Evolutionary conservation across 768 basidiomycete genomes (phyloP).

Genomic region (Lactifluus subvellereus): DNA sequence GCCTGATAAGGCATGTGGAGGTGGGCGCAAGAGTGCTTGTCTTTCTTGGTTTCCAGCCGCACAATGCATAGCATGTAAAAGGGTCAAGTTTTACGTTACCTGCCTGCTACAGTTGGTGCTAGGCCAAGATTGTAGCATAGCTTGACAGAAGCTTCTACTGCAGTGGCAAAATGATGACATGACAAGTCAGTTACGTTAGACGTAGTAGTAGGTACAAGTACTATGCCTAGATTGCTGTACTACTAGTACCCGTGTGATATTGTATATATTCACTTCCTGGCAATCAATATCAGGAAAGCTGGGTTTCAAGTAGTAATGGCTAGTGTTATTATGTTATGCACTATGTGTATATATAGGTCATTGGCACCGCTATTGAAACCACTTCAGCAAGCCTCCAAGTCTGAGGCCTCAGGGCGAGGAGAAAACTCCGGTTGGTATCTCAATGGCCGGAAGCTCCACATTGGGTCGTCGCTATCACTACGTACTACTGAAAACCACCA

Average conservation of each 20-base stretch:
- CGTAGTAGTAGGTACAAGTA: neutral
- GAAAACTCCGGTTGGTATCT: neutral
- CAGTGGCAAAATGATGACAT: neutral
- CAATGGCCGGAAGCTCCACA: neutral
- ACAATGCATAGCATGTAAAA: neutral
- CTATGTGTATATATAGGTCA: neutral
- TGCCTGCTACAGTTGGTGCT: neutral
- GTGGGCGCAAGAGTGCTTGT: neutral
- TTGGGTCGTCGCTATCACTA: constrained; percentile 6
- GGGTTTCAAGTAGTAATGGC: neutral
- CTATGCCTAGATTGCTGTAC: neutral
- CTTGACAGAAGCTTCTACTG: constrained; percentile 6
- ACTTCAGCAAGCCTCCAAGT: too few relatives aligned
- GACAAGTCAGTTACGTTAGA: neutral
- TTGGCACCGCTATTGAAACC: too few relatives aligned
- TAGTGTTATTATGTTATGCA: neutral
- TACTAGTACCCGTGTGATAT: neutral
- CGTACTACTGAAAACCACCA: neutral
- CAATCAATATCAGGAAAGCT: neutral
- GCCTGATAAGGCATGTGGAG: neutral
- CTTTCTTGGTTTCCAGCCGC: neutral
- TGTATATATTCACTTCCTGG: neutral
- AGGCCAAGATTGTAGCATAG: neutral
- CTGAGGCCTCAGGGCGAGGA: neutral
- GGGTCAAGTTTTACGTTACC: neutral